Base-by-base conservation (phyloP, 2,329 filamentous ascomycete species). In the Claviceps sp. region DNA sequence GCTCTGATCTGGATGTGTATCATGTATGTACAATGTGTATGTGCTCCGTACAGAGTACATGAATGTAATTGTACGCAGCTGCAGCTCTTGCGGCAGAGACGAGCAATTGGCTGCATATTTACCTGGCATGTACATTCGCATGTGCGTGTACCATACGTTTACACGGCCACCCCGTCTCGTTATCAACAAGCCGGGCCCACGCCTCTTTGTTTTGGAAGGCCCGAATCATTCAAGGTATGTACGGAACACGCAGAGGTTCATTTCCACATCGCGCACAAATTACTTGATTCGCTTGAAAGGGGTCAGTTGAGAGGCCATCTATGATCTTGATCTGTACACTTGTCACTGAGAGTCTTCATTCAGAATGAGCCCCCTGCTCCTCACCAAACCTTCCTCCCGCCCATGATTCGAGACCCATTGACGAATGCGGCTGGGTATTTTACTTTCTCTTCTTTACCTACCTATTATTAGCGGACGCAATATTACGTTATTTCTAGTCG, bases 161-260 rank as follows among this genome's bases (percentile, higher is more conserved):
- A 8, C 48, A 50, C 22, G 37, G 39, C 45, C 45, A 48, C 47
- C 51, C 41, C 41, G 39, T 47, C 47, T 42, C 51, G 26, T 47
- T 22, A 17, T 51, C 34, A 51, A n/a, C 41, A 22, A 47, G 37
- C 26, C 37, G 17, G 17, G 19, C 42, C 5, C 26, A 30, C 45
- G 37, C 30, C 43, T 47, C 16, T 44, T 47, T 16, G 30, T 14
- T 48, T n/a, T 49, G 47, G 22, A 49, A 49, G 47, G 47, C 24
- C 51, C 51, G 47, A 52, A 52, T 48, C 14, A 22, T 30, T 22
- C 30, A 30, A 44, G 45, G 50, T 34, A 47, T 13, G 1, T 24
- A 30, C 26, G 26, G 26, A 30, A 30, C 8, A 30, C 8, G 26
- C 26, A 10, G 26, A 30, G 26, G 3, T 30, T 30, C 26, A 30